These are phyloP conservation scores for Gossypium schwendimanii DNA, from an alignment of 441 rosid genomes.

Conservation along the genomic window DNA sequence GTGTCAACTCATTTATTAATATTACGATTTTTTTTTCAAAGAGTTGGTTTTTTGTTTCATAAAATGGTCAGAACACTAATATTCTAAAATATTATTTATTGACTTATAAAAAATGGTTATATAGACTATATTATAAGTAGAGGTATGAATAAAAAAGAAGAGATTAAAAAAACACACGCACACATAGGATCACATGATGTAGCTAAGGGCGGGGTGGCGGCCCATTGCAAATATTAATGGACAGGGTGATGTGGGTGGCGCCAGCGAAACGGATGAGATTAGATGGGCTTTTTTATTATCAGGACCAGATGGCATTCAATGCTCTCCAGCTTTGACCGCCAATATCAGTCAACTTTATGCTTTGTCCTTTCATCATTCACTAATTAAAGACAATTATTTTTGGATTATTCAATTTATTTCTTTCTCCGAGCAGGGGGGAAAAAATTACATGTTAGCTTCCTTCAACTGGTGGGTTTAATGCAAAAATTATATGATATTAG, in stretches of 20 bases:
- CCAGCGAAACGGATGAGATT: not conserved
- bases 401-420: not conserved
- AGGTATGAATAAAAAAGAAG: not conserved
- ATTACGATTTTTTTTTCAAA: too few relatives aligned
- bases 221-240: constrained; percentile 2
- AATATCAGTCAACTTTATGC: not conserved
- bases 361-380: not conserved
- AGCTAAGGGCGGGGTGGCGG: not conserved
- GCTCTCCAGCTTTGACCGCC: not conserved
- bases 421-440: not conserved
- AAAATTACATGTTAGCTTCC: not conserved
- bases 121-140: too few relatives aligned
- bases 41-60: too few relatives aligned
- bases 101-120: too few relatives aligned
- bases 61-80: too few relatives aligned
- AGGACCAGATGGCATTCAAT: not conserved
- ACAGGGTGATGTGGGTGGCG: not conserved
- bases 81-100: too few relatives aligned
- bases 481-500: not conserved
- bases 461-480: not conserved
- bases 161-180: too few relatives aligned
- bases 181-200: not conserved
- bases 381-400: not conserved
- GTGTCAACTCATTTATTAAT: too few relatives aligned
- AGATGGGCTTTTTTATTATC: not conserved